These are phyloP conservation scores for Leptographium lundbergii DNA, from an alignment of 2,329 filamentous ascomycete genomes.

Conservation along the genomic window DNA sequence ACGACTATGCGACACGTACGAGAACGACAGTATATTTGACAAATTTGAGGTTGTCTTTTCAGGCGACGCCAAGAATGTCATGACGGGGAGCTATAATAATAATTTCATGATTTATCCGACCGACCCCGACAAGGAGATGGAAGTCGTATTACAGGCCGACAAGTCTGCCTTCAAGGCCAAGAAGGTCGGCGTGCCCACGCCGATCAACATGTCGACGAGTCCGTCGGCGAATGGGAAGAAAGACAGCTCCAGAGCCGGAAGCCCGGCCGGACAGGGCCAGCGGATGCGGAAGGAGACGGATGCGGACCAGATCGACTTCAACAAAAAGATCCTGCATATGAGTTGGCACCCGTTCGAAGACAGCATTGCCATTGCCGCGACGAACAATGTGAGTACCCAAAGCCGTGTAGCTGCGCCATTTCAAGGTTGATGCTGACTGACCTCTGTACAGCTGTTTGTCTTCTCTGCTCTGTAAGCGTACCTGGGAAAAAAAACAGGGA, in stretches of 20 bases:
- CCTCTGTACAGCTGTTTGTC: constrained; percentile 1
- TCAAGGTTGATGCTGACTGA: neutral
- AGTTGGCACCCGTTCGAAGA: constrained; percentile 99
- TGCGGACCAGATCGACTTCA: constrained; percentile 98
- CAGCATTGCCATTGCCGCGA: constrained; percentile 97
- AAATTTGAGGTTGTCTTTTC: constrained; percentile 99
- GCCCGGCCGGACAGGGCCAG: constrained; percentile 74
- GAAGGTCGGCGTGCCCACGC: constrained; percentile 95
- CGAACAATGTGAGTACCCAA: constrained; percentile 75
- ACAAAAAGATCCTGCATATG: constrained; percentile 99
- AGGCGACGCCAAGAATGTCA: constrained; percentile 95
- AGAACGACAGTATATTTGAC: constrained; percentile 99
- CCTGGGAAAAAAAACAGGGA: neutral
- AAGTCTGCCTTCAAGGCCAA: constrained; percentile 99
- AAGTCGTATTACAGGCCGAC: constrained; percentile 93
- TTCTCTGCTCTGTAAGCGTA: constrained; percentile 3
- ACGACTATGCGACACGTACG: constrained; percentile 91
- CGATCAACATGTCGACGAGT: constrained; percentile 75
- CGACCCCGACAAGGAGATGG: constrained; percentile 88
- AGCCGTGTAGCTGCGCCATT: neutral
- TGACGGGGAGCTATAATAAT: constrained; percentile 99
- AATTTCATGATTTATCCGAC: constrained; percentile 99
- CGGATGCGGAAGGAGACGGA: constrained; percentile 99
- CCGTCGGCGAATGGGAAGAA: constrained; percentile 73
- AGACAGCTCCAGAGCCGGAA: constrained; percentile 73